These are phyloP conservation scores for Claviceps sp. DNA, from an alignment of 2,329 filamentous ascomycete species.

Conservation along the genomic window DNA sequence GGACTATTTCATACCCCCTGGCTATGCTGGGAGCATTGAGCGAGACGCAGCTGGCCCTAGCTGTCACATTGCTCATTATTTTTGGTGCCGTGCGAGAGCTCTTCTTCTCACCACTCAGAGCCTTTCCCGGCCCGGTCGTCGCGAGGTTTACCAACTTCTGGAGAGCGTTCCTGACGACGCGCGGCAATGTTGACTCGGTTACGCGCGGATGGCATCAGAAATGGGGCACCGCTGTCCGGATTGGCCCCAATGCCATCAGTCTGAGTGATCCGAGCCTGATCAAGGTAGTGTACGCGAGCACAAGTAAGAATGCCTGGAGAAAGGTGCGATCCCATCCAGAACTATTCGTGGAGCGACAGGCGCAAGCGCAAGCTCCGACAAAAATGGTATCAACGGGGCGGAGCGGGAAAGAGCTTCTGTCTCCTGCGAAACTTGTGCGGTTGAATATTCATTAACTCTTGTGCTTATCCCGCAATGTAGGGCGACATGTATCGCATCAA, in stretches of 20 bases:
- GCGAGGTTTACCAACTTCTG: slow-evolving; percentile 8
- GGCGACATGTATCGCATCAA: slow-evolving; percentile 10
- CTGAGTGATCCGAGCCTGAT: slow-evolving; percentile 9
- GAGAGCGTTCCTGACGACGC: slow-evolving; percentile 5
- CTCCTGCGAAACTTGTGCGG: too few relatives aligned
- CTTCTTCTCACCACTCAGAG: slow-evolving; percentile 7
- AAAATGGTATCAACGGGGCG: too few relatives aligned
- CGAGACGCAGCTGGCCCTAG: slow-evolving; percentile 1
- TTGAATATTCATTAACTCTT: background rate
- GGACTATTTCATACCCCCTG: background rate
- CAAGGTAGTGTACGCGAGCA: slow-evolving; percentile 8
- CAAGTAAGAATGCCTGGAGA: slow-evolving; percentile 7
- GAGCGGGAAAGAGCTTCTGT: too few relatives aligned
- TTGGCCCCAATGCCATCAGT: slow-evolving; percentile 10
- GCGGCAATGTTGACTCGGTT: slow-evolving; percentile 5
- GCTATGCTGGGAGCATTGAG: background rate
- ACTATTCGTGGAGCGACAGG: too few relatives aligned
- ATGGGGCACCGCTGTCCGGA: slow-evolving; percentile 9
- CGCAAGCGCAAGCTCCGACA: too few relatives aligned
- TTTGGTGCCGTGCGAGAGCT: background rate
- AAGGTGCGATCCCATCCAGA: slow-evolving; percentile 5
- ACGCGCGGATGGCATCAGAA: slow-evolving; percentile 7
- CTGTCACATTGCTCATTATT: slow-evolving; percentile 1
- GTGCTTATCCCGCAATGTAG: background rate
- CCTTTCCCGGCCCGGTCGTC: slow-evolving; percentile 7